Percentiles rank a stretch among this genome's conserved stretches.
phyloP scores from a whole-genome alignment of 257 asterid species.

The Anisodus tanguticus region DNA sequence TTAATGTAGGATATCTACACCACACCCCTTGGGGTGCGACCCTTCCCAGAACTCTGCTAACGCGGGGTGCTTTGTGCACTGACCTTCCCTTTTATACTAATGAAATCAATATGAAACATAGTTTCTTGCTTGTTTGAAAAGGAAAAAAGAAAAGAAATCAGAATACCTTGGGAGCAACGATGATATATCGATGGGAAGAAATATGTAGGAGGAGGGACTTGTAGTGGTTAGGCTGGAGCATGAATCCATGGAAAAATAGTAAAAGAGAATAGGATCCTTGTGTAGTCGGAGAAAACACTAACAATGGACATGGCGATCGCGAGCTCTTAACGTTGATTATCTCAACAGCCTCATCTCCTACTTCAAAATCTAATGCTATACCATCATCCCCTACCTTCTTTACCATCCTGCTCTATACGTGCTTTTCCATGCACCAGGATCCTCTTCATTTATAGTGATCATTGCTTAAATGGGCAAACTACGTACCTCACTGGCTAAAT shows the following conservation, averaged over 20 bases:
- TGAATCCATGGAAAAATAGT: constrained; percentile 60
- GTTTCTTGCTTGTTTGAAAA: no score
- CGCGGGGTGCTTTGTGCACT: no score
- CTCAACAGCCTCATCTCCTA: constrained; percentile 45
- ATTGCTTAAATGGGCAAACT: no score
- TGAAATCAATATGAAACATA: not conserved
- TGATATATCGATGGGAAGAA: constrained; percentile 68
- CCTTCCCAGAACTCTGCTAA: no score
- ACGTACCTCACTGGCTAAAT: no score
- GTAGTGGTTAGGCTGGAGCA: constrained; percentile 49
- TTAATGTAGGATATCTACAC: no score
- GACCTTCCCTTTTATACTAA: no score
- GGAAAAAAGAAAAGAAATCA: no score
- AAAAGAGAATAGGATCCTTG: constrained; percentile 54
- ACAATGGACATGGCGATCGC: constrained; percentile 41
- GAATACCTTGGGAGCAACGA: constrained; percentile 67
- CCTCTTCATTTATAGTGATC: not conserved
- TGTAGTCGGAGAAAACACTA: constrained; percentile 50
- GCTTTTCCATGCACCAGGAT: not conserved
- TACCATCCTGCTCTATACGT: not conserved
- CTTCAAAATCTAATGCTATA: constrained; percentile 43
- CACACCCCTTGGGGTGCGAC: no score
- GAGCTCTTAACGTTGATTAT: constrained; percentile 48
- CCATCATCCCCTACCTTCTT: not conserved
- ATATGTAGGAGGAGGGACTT: constrained; percentile 60